phyloP scores from a whole-genome alignment of 2,329 filamentous ascomycete genomes.

The Colletotrichum ledebouriae region DNA sequence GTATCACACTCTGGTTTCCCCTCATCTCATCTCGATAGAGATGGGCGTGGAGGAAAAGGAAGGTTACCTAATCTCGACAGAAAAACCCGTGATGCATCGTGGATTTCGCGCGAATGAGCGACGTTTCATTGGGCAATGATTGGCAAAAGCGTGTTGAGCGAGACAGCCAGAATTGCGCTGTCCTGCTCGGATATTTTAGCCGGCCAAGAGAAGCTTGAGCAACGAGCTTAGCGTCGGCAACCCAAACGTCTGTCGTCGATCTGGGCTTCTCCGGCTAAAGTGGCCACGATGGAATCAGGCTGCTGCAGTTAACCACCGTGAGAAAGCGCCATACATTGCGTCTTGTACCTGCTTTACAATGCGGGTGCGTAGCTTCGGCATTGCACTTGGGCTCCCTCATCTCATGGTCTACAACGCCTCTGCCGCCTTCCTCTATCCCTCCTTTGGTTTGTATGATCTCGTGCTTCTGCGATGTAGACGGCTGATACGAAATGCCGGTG shows the following conservation, averaged over 20 bases:
- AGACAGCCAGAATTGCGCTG: slow-evolving; percentile 3
- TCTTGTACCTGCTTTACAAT: slow-evolving; percentile 5
- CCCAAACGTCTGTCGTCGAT: background rate
- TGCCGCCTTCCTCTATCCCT: too few relatives aligned
- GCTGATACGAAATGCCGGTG: too few relatives aligned
- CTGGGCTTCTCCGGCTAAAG: slow-evolving; percentile 29
- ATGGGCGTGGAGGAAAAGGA: background rate
- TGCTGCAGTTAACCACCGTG: background rate
- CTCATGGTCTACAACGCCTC: background rate
- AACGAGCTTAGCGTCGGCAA: slow-evolving; percentile 16
- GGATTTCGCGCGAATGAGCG: background rate
- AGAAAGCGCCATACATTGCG: too few relatives aligned
- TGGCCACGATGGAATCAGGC: background rate
- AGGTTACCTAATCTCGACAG: background rate
- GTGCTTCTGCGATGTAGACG: too few relatives aligned
- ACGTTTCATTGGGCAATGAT: background rate
- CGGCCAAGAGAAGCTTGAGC: slow-evolving; percentile 19
- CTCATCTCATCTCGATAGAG: background rate
- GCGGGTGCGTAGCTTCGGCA: background rate
- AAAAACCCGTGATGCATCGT: slow-evolving; percentile 2
- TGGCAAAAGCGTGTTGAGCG: background rate
- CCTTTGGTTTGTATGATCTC: too few relatives aligned
- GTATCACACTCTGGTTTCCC: background rate
- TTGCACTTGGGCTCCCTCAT: background rate
- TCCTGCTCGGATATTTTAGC: slow-evolving; percentile 16